phyloP scores from a whole-genome alignment of 331 rosid species.

The Malus hybrid region DNA sequence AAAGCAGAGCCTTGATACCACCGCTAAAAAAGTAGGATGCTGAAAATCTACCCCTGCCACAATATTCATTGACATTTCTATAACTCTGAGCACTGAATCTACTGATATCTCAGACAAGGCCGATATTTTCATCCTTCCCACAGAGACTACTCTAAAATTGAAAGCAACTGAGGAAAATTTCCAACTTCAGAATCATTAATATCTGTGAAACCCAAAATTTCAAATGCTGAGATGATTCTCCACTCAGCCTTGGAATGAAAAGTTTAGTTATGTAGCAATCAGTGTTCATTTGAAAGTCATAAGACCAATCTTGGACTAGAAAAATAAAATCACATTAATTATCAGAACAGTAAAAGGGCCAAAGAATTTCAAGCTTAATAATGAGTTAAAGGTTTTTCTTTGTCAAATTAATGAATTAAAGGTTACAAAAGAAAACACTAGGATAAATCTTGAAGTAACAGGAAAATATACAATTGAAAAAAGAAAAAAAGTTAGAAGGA shows the following conservation, averaged over 20 bases:
- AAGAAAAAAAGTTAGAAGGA: conserved; percentile 4
- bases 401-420: too few relatives aligned
- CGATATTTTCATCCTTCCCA: not conserved
- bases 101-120: not conserved
- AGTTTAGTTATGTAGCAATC: not conserved
- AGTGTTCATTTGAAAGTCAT: not conserved
- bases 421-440: not conserved
- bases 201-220: not conserved
- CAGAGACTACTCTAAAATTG: not conserved
- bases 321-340: not conserved
- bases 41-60: not conserved
- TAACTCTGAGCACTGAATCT: not conserved
- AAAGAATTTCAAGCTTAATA: not conserved
- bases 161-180: not conserved
- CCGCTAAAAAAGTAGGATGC: not conserved
- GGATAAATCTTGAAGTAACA: not conserved
- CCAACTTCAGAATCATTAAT: not conserved
- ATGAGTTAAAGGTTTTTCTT: not conserved
- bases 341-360: not conserved
- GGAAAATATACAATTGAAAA: not conserved
- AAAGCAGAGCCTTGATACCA: not conserved
- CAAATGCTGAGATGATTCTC: not conserved
- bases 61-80: not conserved
- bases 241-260: not conserved
- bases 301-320: not conserved